Percentiles rank a stretch among this genome's conserved stretches.
Evolutionary conservation across 495 filamentous ascomycete species (phyloP).

Genomic region (Cenococcum geophilum): DNA sequence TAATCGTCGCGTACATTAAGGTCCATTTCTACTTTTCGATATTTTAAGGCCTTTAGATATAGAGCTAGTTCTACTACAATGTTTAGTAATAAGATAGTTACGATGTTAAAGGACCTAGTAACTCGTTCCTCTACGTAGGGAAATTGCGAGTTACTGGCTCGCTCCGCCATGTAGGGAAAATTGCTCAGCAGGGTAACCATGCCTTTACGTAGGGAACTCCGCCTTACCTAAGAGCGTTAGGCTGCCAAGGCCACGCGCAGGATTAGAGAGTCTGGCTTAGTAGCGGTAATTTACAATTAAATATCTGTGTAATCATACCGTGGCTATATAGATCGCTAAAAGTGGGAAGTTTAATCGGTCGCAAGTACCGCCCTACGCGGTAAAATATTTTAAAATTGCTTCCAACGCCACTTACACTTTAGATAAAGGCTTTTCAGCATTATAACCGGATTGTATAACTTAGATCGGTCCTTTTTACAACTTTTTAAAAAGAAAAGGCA

Average conservation of each 20-base stretch:
- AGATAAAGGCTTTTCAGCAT: background rate
- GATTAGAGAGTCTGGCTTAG: background rate
- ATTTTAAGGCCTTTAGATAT: no score
- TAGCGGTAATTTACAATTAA: background rate
- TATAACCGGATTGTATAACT: background rate
- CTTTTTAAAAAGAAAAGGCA: slow-evolving; percentile 1
- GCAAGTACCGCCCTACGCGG: background rate
- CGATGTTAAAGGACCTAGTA: no score
- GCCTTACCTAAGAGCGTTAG: background rate
- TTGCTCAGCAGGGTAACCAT: background rate
- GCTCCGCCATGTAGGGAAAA: no score
- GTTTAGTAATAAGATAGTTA: no score
- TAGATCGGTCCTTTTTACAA: background rate
- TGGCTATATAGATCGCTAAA: background rate
- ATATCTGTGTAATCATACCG: background rate
- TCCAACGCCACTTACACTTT: background rate
- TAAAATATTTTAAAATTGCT: background rate
- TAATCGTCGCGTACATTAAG: no score
- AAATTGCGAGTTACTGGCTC: no score
- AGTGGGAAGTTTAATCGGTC: background rate
- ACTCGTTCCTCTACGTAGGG: no score
- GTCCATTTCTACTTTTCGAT: no score
- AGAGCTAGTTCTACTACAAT: no score
- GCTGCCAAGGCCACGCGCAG: background rate
- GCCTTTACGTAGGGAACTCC: background rate